Percentiles rank a stretch among this genome's conserved stretches.
Evolutionary conservation across 345 rosid species (phyloP).

Genomic region (Noccaea caerulescens): DNA sequence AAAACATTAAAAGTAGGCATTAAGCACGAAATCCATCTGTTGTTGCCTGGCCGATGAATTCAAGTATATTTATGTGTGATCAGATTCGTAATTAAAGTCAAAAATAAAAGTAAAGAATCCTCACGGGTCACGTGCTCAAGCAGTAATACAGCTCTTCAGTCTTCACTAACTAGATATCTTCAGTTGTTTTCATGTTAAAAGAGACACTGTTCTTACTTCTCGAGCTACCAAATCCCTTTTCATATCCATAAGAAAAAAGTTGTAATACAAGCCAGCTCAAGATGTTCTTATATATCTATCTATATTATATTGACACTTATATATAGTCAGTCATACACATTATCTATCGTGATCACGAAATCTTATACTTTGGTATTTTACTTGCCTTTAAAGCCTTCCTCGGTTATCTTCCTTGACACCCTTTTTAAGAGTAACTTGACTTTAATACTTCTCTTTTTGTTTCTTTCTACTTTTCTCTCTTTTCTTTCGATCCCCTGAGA

Average conservation of each 20-base stretch:
- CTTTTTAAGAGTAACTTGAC: slow-evolving; percentile 40
- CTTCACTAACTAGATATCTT: slow-evolving; percentile 35
- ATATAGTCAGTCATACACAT: slow-evolving; percentile 4
- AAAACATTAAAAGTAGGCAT: slow-evolving; percentile 34
- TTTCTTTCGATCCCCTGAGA: slow-evolving; percentile 44
- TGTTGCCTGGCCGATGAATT: slow-evolving; percentile 30
- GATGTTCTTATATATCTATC: slow-evolving; percentile 13
- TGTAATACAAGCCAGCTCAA: slow-evolving; percentile 34
- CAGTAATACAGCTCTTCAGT: slow-evolving; percentile 49
- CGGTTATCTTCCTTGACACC: slow-evolving; percentile 40
- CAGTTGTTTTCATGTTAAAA: slow-evolving; percentile 37
- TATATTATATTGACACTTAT: background rate
- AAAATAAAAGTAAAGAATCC: slow-evolving; percentile 45
- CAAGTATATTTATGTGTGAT: slow-evolving; percentile 21
- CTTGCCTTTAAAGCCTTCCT: slow-evolving; percentile 85
- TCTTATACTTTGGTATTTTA: slow-evolving; percentile 42
- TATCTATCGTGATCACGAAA: slow-evolving; percentile 37
- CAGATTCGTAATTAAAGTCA: slow-evolving; percentile 21
- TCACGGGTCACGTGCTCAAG: slow-evolving; percentile 74
- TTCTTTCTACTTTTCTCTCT: slow-evolving; percentile 39
- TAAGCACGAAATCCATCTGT: slow-evolving; percentile 43
- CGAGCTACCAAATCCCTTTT: slow-evolving; percentile 20
- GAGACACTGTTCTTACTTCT: slow-evolving; percentile 8
- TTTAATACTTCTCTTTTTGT: slow-evolving; percentile 37
- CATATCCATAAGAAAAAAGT: slow-evolving; percentile 13